Evolutionary conservation across 1,139 yeast genomes (phyloP), one percentile per base, ranked within the genome.

Genomic region (Taphrina communis): DNA sequence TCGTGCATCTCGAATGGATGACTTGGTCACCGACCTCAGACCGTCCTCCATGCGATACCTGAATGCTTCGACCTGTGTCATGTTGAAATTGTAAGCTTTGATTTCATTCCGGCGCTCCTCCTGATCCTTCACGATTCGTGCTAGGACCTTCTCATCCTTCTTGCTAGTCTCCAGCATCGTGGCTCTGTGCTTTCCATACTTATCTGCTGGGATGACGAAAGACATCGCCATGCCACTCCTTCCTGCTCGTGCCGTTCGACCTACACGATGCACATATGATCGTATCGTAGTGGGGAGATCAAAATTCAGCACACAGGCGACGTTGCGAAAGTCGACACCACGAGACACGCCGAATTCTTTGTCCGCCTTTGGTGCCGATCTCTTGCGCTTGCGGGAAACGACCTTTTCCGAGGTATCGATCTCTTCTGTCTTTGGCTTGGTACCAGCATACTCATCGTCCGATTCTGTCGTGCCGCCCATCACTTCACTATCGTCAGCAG

Each of bases 181-280:
- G 48, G 88, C 85, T 77, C 88, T 91, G 80, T 94, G 97, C 76
- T 90, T 91, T 46, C 97, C 97, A 79, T 88, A 88, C 75, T 90
- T 93, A 71, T 87, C 89, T 52, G 81, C 80, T 19, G 96, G 92
- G 39, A 94, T 90, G 17, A 94, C 95, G 80, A 94, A 94, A 39
- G 98, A 92, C 71, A 95, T 83, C 0, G 98, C 89, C 86, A 92
- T 93, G 70, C 99, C 99, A 0, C 96, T 83, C 77, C 91, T 91
- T 65, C 97, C 97, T 6, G 97, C 99, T 79, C 99, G 87, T 4
- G 99, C 99, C 1, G 99, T 94, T 82, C 99, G 87, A 66, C 99
- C 99, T 61, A 95, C 85, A 77, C 99, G 86, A 78, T 95, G 99
- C 55, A 92, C 88, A 77, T 95, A 95, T 6, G 97, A 86, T 76